Evolutionary conservation across 495 filamentous ascomycete genomes (phyloP), one percentile per base, ranked within the genome.

Genomic region (Aspergillus funiculosus): DNA sequence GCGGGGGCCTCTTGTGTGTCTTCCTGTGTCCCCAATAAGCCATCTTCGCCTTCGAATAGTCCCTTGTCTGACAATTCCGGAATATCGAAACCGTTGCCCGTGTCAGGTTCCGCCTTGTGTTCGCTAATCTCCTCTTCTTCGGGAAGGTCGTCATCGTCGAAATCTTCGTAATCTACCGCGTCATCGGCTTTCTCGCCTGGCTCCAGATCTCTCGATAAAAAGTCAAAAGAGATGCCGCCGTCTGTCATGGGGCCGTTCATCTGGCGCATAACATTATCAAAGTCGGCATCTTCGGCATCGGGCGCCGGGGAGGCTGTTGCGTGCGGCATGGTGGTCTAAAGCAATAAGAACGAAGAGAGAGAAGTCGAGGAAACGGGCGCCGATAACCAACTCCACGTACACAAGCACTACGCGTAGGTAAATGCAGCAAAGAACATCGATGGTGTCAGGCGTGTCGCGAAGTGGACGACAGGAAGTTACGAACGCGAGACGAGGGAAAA

Each of bases 101-200:
- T 20, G 9, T 24, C 46, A 15, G 41, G 15, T 9, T 48, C 52
- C n/a, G 36, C 31, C 10, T 50, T 43, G 11, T 41, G 11, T 17
- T 40, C 34, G 17, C 59, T 14, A 6, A 52, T 61, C 30, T 76
- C 77, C 43, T 83, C 80, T 50, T 86, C 83, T 6, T 85, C 81
- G 5, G 81, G 75, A 24, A 86, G 67, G 48, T 86, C 83, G 57
- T 85, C 79, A 48, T 86, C 83, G 22, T 76, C 74, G 30, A 95
- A 84, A 61, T 95, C 90, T 59, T 87, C 90, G 53, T 81, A 99
- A 64, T 99, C 92, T 13, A 84, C 60, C 11, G 86, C 86, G 67
- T 89, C 83, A 27, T 84, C 84, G 6, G 82, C 86, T 58, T 89
- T 91, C 50, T 88, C 84, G 2, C 77, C 77, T 13, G 73, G 68